Percentiles rank a stretch among this genome's conserved stretches.
Conservation (phyloP, 1,139 yeast genomes). For the Wickerhamomyces sp. region DNA sequence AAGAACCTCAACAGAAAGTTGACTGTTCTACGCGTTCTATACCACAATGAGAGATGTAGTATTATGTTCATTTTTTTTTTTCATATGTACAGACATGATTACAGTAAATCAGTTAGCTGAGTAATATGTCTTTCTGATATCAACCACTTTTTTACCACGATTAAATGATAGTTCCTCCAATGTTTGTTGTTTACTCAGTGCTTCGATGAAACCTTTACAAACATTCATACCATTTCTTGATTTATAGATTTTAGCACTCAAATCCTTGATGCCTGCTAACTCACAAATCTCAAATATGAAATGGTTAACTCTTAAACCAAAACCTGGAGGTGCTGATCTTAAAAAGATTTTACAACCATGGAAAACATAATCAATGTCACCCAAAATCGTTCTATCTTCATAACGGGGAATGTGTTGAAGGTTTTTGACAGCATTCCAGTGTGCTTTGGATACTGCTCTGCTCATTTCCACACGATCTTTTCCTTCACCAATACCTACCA, state of each 20-base stretch:
- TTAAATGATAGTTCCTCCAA: constrained; percentile 85
- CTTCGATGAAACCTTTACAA: constrained; percentile 86
- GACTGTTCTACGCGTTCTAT: no score
- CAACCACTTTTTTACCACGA: constrained; percentile 94
- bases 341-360: constrained; percentile 83
- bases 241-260: constrained; percentile 86
- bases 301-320: constrained; percentile 90
- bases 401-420: constrained; percentile 78
- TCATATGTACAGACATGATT: neutral
- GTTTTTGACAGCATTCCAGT: constrained; percentile 91
- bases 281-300: constrained; percentile 89
- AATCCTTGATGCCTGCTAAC: constrained; percentile 91
- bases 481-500: constrained; percentile 95
- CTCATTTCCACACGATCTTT: constrained; percentile 77
- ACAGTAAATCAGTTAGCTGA: constrained; percentile 32
- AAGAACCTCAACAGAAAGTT: neutral
- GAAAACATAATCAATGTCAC: constrained; percentile 75
- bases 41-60: no score
- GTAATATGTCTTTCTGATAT: constrained; percentile 86
- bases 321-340: constrained; percentile 89
- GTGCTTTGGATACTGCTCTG: constrained; percentile 79
- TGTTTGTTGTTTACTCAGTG: constrained; percentile 70
- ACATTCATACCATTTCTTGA: constrained; percentile 95
- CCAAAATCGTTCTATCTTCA: constrained; percentile 88
- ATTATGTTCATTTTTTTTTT: neutral